Percentiles rank a stretch among this genome's conserved stretches.
Evolutionary conservation across 805 yeast species (phyloP).

Genomic region (Candida patagonica): DNA sequence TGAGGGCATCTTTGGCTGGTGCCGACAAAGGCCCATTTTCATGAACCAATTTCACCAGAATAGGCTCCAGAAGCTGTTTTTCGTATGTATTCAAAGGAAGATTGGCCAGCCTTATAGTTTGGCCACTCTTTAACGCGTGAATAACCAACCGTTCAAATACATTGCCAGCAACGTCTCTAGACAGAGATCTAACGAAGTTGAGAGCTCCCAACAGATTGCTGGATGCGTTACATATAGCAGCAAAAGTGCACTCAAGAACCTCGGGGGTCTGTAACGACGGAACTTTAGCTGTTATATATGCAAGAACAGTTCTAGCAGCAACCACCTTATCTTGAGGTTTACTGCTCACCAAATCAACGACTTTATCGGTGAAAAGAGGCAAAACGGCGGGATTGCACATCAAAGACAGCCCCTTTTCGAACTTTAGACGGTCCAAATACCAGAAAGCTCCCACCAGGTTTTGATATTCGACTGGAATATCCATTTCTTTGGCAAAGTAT

Average conservation of each 20-base stretch:
- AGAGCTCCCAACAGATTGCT: slow-evolving; percentile 11
- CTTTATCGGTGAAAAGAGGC: slow-evolving; percentile 10
- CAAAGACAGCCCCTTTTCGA: slow-evolving; percentile 9
- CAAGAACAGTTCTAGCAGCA: slow-evolving; percentile 4
- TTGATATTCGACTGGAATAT: slow-evolving; percentile 13
- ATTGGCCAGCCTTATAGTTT: slow-evolving; percentile 15
- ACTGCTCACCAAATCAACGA: slow-evolving; percentile 5
- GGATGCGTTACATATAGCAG: slow-evolving; percentile 9
- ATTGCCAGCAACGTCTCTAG: slow-evolving; percentile 6
- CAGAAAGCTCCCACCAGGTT: slow-evolving; percentile 16
- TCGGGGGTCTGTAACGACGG: slow-evolving; percentile 8
- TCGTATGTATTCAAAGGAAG: slow-evolving; percentile 12
- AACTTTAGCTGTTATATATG: slow-evolving; percentile 9
- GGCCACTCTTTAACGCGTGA: slow-evolving; percentile 6
- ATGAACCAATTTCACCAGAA: slow-evolving; percentile 6
- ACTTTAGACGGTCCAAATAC: slow-evolving; percentile 14
- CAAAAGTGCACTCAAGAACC: slow-evolving; percentile 8
- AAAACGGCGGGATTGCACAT: slow-evolving; percentile 14
- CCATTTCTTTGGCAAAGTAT: slow-evolving; percentile 16
- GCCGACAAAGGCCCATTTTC: slow-evolving; percentile 1
- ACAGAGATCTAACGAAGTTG: slow-evolving; percentile 11
- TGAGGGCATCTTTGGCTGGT: slow-evolving; percentile 1
- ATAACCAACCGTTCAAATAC: slow-evolving; percentile 9
- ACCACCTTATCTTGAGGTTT: neutral
- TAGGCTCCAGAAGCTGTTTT: slow-evolving; percentile 6